Evolutionary conservation across 805 yeast genomes (phyloP).

Genomic region (Debaryomyces tyrocola): DNA sequence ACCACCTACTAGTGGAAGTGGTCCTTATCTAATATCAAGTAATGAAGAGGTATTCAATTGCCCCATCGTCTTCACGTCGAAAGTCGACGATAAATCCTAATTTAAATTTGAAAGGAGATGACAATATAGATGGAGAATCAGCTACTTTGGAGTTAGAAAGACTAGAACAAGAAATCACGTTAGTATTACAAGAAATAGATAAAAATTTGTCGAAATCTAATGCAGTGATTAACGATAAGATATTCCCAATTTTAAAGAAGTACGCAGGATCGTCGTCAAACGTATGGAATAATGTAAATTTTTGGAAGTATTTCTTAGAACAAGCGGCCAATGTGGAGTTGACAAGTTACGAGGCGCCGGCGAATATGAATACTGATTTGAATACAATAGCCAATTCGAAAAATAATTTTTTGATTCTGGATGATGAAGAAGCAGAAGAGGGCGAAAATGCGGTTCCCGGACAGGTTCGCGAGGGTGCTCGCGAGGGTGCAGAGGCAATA

Average conservation of each 20-base stretch:
- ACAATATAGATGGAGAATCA: constrained; percentile 11
- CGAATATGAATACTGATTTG: constrained; percentile 18
- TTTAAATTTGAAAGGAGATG: constrained; percentile 4
- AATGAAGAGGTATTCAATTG: constrained; percentile 37
- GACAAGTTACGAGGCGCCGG: constrained; percentile 49
- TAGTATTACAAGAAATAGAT: constrained; percentile 77
- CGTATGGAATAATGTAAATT: constrained; percentile 65
- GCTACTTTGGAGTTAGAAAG: constrained; percentile 50
- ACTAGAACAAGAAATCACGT: constrained; percentile 76
- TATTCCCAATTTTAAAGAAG: constrained; percentile 65
- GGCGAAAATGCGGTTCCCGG: constrained; percentile 3
- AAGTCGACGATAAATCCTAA: constrained; percentile 23
- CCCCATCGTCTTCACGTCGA: constrained; percentile 32
- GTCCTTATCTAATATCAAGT: no score
- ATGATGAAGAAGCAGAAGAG: constrained; percentile 16
- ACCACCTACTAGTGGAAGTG: no score
- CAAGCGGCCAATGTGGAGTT: constrained; percentile 68
- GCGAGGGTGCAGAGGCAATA: neutral
- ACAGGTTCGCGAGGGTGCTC: neutral
- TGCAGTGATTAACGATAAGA: constrained; percentile 61
- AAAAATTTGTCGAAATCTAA: constrained; percentile 68
- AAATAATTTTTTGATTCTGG: constrained; percentile 14
- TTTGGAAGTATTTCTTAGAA: constrained; percentile 80
- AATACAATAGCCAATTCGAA: constrained; percentile 20
- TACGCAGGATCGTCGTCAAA: constrained; percentile 59